A percentile compares a stretch with the other conserved stretches of the same genome.
Conservation (phyloP, 306 rosid species). For the Mimosa pudica region DNA sequence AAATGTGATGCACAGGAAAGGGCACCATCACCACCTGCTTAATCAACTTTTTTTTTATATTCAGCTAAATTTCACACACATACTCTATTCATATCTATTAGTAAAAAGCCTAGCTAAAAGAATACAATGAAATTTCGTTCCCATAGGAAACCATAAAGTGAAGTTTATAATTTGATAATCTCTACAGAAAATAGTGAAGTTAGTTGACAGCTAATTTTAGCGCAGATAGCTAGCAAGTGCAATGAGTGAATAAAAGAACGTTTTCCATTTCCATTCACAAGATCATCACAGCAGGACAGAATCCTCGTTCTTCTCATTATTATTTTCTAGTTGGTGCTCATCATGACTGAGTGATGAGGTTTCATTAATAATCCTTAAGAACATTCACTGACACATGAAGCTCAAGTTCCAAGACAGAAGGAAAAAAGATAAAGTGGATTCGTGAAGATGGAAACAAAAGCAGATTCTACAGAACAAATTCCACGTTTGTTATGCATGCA, state of each 20-base stretch:
- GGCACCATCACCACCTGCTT: conserved; percentile 33
- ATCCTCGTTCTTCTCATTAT: conserved; percentile 42
- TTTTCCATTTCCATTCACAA: conserved; percentile 16
- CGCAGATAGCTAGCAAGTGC: not conserved
- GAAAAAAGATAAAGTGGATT: conserved; percentile 41
- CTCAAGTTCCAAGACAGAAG: conserved; percentile 39
- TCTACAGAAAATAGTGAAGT: not conserved
- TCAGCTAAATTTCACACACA: conserved; percentile 36
- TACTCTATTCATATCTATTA: conserved; percentile 3
- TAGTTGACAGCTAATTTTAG: not conserved
- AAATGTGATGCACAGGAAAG: conserved; percentile 49
- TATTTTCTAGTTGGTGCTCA: conserved; percentile 24
- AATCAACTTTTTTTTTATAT: conserved; percentile 25
- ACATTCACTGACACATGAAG: conserved; percentile 52
- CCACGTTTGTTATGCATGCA: conserved; percentile 45
- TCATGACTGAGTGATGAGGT: conserved; percentile 50
- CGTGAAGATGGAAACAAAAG: conserved; percentile 49
- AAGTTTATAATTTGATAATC: too few species aligned
- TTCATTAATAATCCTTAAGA: conserved; percentile 38
- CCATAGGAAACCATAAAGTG: not conserved
- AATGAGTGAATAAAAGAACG: not conserved
- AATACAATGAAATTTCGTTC: conserved; percentile 20
- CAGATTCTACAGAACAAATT: conserved; percentile 36
- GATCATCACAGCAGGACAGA: conserved; percentile 28
- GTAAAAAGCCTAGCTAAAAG: conserved; percentile 34